Conservation (phyloP, 306 rosid species). For the Trifolium fragiferum region DNA sequence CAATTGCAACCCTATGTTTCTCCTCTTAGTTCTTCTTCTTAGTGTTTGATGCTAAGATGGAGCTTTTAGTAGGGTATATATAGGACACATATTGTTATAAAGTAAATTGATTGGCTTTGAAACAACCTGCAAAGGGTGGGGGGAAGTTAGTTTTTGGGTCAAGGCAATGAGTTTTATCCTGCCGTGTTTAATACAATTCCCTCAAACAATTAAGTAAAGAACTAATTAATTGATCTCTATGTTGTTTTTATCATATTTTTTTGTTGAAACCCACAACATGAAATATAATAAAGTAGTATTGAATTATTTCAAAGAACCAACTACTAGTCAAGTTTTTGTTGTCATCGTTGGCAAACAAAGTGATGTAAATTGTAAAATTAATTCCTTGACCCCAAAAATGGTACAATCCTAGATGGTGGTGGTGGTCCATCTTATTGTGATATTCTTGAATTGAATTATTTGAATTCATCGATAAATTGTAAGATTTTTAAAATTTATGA, state of each 20-base stretch:
- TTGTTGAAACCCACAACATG: neutral
- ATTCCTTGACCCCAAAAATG: conserved; percentile 5
- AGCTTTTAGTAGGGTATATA: conserved; percentile 12
- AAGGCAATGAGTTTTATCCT: conserved; percentile 8
- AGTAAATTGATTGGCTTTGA: neutral
- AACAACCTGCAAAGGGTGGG: neutral
- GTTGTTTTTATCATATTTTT: neutral
- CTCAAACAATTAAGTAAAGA: neutral
- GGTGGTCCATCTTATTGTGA: no score
- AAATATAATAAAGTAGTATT: neutral
- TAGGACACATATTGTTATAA: neutral
- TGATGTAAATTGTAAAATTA: neutral
- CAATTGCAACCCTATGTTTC: neutral
- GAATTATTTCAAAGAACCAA: no score
- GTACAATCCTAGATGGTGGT: neutral
- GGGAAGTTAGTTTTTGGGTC: conserved; percentile 1
- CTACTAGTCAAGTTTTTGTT: no score
- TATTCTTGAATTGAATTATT: no score
- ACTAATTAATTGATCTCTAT: neutral
- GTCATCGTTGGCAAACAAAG: neutral
- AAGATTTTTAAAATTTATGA: no score
- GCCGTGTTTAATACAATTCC: neutral
- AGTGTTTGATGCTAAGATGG: conserved; percentile 7
- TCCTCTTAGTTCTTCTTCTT: neutral
- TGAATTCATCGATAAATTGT: no score